Percentiles rank a stretch among this genome's conserved stretches.
Evolutionary conservation across 306 rosid species (phyloP).

Genomic region (Pachyrhizus erosus): DNA sequence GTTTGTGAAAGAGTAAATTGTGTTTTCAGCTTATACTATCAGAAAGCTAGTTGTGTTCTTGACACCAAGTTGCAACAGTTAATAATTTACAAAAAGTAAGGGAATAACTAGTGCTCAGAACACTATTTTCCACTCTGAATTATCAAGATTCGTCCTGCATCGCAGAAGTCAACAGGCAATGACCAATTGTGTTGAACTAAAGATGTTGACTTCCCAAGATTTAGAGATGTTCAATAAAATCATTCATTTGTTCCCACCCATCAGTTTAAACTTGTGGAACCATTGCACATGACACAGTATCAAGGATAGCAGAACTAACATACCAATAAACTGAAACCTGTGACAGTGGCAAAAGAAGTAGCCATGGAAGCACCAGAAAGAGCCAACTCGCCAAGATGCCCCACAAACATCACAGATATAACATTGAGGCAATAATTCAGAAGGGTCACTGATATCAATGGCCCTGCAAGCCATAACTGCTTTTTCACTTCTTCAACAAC

Average conservation of each 20-base stretch:
- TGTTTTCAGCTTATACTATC: not conserved
- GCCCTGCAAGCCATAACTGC: conserved; percentile 89
- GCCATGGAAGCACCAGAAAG: conserved; percentile 90
- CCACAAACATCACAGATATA: conserved; percentile 79
- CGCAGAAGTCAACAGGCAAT: not conserved
- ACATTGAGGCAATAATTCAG: conserved; percentile 54
- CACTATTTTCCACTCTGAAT: not conserved
- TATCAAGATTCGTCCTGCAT: not conserved
- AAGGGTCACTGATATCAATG: conserved; percentile 59
- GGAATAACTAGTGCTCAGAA: not conserved
- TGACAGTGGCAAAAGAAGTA: conserved; percentile 72
- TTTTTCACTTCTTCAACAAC: conserved; percentile 65
- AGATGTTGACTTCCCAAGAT: conserved; percentile 12
- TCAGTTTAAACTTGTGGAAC: not conserved
- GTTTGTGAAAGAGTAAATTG: not conserved
- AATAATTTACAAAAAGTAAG: not conserved
- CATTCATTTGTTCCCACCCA: not conserved
- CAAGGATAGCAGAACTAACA: conserved; percentile 45
- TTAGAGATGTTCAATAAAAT: not conserved
- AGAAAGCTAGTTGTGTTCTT: not conserved
- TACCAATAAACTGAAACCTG: conserved; percentile 74
- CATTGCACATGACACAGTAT: not conserved
- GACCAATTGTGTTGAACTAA: not conserved
- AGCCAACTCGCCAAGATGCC: conserved; percentile 77
- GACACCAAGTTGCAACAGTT: not conserved